These are phyloP conservation scores for Guillardia theta DNA, from an alignment of 78 protist genomes.

Conservation along the genomic window DNA sequence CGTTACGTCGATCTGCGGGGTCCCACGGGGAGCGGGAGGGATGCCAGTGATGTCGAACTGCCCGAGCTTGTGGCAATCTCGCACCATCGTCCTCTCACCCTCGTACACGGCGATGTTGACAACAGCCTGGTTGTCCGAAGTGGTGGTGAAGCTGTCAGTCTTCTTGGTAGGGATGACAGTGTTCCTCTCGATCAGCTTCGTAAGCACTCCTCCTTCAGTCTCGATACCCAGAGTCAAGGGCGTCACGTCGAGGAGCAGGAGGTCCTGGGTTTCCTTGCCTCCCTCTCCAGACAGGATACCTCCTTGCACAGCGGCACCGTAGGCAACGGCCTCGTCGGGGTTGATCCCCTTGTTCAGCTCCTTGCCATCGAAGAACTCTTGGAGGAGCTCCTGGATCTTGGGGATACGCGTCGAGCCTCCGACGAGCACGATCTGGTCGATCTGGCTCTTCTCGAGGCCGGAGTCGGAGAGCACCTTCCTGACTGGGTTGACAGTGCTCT, in stretches of 20 bases:
- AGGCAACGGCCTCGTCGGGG: conserved; percentile 99
- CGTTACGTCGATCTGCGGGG: conserved; percentile 85
- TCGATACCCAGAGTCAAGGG: conserved; percentile 97
- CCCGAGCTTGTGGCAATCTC: conserved; percentile 92
- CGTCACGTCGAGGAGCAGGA: conserved; percentile 81
- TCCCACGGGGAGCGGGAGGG: conserved; percentile 76
- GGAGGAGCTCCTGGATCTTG: conserved; percentile 84
- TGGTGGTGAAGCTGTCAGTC: conserved; percentile 93
- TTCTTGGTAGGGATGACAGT: conserved; percentile 71
- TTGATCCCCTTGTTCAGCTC: conserved; percentile 95
- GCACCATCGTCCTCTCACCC: conserved; percentile 96
- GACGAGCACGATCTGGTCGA: conserved; percentile 95
- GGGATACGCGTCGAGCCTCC: conserved; percentile 99
- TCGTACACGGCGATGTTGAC: conserved; percentile 94
- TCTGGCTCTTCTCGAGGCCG: conserved; percentile 65
- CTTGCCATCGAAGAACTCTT: conserved; percentile 97
- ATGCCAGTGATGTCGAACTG: conserved; percentile 84
- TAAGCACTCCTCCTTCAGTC: conserved; percentile 96
- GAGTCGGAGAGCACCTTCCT: conserved; percentile 84
- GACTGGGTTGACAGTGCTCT: conserved; percentile 89
- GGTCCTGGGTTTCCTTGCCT: conserved; percentile 62
- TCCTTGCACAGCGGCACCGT: conserved; percentile 99
- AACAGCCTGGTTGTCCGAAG: conserved; percentile 91
- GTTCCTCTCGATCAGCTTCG: conserved; percentile 70
- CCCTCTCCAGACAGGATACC: conserved; percentile 90